phyloP scores from a whole-genome alignment of 2,329 filamentous ascomycete species.

The Arthroderma sp. region DNA sequence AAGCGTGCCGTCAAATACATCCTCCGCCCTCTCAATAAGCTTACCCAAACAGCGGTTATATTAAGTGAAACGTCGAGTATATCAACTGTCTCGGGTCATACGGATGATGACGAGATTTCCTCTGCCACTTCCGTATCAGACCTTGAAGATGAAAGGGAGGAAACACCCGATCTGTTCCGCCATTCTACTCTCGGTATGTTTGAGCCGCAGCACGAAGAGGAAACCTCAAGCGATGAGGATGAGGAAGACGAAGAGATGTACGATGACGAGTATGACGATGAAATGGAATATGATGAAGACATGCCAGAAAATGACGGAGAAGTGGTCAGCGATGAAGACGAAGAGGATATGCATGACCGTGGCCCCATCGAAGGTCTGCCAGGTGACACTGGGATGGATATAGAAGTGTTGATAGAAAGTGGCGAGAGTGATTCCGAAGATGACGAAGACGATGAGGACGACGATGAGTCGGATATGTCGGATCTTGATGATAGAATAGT shows the following conservation, averaged over 20 bases:
- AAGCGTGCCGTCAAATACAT: conserved; percentile 96
- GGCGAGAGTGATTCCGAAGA: conserved; percentile 49
- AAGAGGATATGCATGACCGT: conserved; percentile 68
- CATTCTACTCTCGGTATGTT: conserved; percentile 94
- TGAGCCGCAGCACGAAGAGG: conserved; percentile 67
- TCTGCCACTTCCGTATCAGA: conserved; percentile 84
- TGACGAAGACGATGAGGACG: conserved; percentile 48
- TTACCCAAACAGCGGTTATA: conserved; percentile 76
- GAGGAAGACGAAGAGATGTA: conserved; percentile 85
- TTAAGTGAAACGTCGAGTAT: conserved; percentile 72
- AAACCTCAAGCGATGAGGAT: conserved; percentile 58
- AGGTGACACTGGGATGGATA: conserved; percentile 51
- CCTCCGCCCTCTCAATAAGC: conserved; percentile 69
- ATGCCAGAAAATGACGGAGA: conserved; percentile 67
- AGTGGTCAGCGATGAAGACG: conserved; percentile 77
- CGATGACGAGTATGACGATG: conserved; percentile 73
- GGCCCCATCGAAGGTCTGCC: conserved; percentile 54
- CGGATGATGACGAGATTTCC: conserved; percentile 74
- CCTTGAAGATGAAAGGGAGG: conserved; percentile 71
- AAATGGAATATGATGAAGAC: conserved; percentile 87
- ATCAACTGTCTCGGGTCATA: conserved; percentile 50
- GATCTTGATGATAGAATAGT: conserved; percentile 39
- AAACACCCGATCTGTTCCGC: conserved; percentile 92
- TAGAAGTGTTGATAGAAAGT: conserved; percentile 80
- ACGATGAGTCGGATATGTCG: conserved; percentile 44